Conservation (phyloP, 179 eudicot species). For the Amaranthus tricolor region DNA sequence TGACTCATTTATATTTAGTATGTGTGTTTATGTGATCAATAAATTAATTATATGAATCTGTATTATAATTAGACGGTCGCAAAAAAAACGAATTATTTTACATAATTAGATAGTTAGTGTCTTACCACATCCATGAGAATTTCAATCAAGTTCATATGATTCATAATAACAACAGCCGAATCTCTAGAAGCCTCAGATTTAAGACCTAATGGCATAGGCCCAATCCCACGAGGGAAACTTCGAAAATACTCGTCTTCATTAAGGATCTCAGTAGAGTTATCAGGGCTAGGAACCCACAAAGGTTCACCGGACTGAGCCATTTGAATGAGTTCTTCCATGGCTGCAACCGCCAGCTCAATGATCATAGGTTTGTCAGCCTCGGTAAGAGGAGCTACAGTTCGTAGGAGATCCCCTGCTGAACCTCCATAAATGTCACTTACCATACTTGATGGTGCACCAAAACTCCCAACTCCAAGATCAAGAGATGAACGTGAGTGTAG, state of each 20-base stretch:
- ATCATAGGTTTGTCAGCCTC: slow-evolving; percentile 91
- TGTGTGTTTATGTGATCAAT: no score
- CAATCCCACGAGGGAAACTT: slow-evolving; percentile 80
- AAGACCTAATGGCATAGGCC: slow-evolving; percentile 72
- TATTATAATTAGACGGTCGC: no score
- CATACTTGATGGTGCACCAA: slow-evolving; percentile 48
- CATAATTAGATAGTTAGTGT: no score
- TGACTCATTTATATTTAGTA: no score
- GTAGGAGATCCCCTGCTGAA: slow-evolving; percentile 56
- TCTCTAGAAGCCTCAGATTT: slow-evolving; percentile 85
- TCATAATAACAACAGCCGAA: slow-evolving; percentile 86
- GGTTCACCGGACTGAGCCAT: slow-evolving; percentile 93
- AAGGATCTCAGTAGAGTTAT: slow-evolving; percentile 42
- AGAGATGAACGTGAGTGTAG: slow-evolving; percentile 39
- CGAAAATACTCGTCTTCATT: slow-evolving; percentile 77
- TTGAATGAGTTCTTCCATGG: slow-evolving; percentile 87
- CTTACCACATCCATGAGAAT: slow-evolving; percentile 94
- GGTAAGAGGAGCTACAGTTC: slow-evolving; percentile 66
- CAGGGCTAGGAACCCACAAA: slow-evolving; percentile 57
- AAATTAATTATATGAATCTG: no score
- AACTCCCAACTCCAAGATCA: slow-evolving; percentile 57
- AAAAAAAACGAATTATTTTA: no score
- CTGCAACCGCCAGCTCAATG: slow-evolving; percentile 94
- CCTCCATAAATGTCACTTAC: slow-evolving; percentile 58
- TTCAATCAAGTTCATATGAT: slow-evolving; percentile 80